Percentiles rank a stretch among this genome's conserved stretches.
These are phyloP conservation scores for Dendrothele bispora DNA, from an alignment of 768 basidiomycete genomes.

Conservation along the genomic window DNA sequence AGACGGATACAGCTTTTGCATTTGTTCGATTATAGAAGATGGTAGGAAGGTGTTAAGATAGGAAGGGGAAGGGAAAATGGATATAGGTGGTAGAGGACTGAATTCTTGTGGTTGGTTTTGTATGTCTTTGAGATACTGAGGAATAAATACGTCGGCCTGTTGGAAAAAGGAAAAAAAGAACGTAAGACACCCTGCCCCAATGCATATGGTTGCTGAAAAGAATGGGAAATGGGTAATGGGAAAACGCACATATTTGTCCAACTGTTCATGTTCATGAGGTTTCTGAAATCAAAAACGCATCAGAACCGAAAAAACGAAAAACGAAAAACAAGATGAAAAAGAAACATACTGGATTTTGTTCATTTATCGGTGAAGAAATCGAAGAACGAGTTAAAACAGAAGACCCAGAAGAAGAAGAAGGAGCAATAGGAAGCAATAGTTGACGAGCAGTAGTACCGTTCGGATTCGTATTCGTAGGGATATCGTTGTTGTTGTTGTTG, in stretches of 20 bases:
- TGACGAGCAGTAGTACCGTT: not conserved
- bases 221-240: too few species aligned
- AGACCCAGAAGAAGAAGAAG: not conserved
- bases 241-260: conserved; percentile 47
- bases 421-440: not conserved
- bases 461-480: not conserved
- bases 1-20: conserved; percentile 15
- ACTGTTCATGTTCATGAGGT: conserved; percentile 23
- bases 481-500: too few species aligned
- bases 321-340: not conserved
- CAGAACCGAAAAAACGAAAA: conserved; percentile 3
- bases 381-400: not conserved
- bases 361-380: not conserved
- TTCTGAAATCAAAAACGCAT: too few species aligned
- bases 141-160: conserved; percentile 49
- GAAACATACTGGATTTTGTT: conserved; percentile 13
- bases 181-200: too few species aligned
- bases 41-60: conserved; percentile 44
- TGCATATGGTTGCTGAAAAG: too few species aligned
- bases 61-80: conserved; percentile 39
- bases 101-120: conserved; percentile 45
- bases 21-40: conserved; percentile 33
- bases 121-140: conserved; percentile 48
- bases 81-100: conserved; percentile 39
- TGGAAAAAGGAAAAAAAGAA: not conserved